Evolutionary conservation across 139 green algal species (phyloP), one percentile per base, ranked within the genome.

Genomic region (Marvania coccoides): DNA sequence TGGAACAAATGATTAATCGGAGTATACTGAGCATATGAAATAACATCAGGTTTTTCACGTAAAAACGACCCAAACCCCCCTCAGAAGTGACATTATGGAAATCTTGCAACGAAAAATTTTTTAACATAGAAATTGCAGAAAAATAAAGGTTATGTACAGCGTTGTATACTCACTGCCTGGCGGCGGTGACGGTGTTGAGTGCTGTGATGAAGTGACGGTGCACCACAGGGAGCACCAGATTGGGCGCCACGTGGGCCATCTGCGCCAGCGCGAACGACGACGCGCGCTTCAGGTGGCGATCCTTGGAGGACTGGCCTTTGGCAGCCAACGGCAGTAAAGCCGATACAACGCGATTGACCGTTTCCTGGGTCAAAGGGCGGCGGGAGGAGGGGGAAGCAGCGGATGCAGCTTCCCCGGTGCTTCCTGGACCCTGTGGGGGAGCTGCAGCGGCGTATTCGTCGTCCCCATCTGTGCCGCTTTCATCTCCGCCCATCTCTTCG

Each of bases 281-380:
- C 15, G 38, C 60, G 30, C 68, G 69, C 2, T 77, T 58, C 12
- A 74, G 30, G 13, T 55, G 48, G 38, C 61, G 61, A 47, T 81
- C 69, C 73, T 96, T 96, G 61, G 74, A 83, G 76, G 84, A 95
- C 74, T 95, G 88, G 9, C 78, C 90, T 24, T 83, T 76, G 19
- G 70, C 63, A 7, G 88, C 83, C 60, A 96, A 71, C 23, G 69
- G 76, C n/a, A 90, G 35, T n/a, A 85, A 33, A 8, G 72, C 57
- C 10, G 36, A 45, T 9, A 85, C 73, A 37, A 91, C 37, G 28
- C 8, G 30, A 12, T 46, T 42, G 24, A 13, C 19, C 13, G n/a
- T 47, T 28, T n/a, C 48, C 10, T 7, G 9, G 10, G 4, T 2
- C 56, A 71, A 14, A 19, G 56, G 47, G 26, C 47, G 59, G 10